Conservation (phyloP, 2,329 filamentous ascomycete genomes). For the Paradendryphiella salina region DNA sequence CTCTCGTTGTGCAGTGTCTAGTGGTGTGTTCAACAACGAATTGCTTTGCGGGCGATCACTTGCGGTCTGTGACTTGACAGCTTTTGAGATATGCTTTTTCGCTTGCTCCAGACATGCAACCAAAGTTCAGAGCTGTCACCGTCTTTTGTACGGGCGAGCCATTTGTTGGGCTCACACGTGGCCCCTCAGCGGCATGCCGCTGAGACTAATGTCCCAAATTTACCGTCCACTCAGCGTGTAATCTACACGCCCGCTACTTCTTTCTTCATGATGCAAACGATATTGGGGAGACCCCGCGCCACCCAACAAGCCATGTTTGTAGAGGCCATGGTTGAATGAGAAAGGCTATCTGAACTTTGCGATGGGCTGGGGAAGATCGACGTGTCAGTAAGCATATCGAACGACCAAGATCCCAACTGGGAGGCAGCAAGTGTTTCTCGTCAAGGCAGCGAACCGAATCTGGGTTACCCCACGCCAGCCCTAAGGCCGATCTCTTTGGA, state of each 20-base stretch:
- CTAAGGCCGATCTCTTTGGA: constrained; percentile 24
- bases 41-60: constrained; percentile 19
- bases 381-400: constrained; percentile 8
- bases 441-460: constrained; percentile 17
- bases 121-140: constrained; percentile 5
- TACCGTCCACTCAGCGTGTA: constrained; percentile 13
- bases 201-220: constrained; percentile 12
- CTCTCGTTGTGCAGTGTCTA: constrained; percentile 1
- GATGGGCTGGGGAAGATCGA: constrained; percentile 15
- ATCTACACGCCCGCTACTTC: constrained; percentile 6
- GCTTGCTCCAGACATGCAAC: constrained; percentile 2
- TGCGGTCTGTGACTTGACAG: constrained; percentile 18
- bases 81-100: constrained; percentile 12
- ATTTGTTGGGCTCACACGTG: background rate
- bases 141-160: constrained; percentile 7
- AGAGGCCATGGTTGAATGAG: constrained; percentile 3
- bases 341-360: constrained; percentile 18
- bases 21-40: constrained; percentile 8
- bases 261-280: constrained; percentile 13
- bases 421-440: constrained; percentile 21
- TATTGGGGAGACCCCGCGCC: constrained; percentile 4
- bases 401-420: constrained; percentile 16
- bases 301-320: constrained; percentile 6
- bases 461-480: constrained; percentile 26
- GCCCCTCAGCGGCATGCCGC: constrained; percentile 4